Base-by-base conservation (phyloP, 75 land plant species). In the Isoetes taiwanensis region DNA sequence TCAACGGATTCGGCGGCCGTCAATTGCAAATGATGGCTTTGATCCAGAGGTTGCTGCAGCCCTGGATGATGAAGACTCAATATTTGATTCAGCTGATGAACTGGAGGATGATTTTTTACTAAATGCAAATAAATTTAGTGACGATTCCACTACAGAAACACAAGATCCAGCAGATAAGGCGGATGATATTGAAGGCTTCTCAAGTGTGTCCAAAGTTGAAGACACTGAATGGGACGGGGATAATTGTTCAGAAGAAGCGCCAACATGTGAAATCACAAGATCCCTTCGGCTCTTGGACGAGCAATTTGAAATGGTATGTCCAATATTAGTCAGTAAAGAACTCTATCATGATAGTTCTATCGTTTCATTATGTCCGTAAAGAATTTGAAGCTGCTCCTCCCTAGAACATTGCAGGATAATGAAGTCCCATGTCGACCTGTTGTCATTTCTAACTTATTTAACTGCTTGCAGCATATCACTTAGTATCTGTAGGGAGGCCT, bases 71-170 rank as follows among this genome's bases (percentile, higher is more conserved):
- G 54, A 52, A 42, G 65, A 52, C 20, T 85, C 89, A 26, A 63
- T 64, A 56, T 71, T 71, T 70, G 86, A 69, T 27, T 84, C 85
- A 10, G 77, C 46, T 25, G 98, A 91, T 66, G 95, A 78, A 10
- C 68, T 91, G 50, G 94, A 91, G 39, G 98, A 91, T 62, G 89
- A 91, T 63, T 91, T 91, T 55, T 72, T 91, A 17, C 23, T 77
- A 0, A 43, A 58, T 62, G 98, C 94, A 2, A 86, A 86, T 43
- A 30, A 34, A 24, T 38, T 27, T 34, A 34, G 30, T 0, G 60
- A 63, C 2, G 24, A 3, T 43, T 19, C 8, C 8, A 24, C 28
- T 29, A 3, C 26, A 52, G 54, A 2, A 3, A 52, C 28, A 28
- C 19, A 3, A 1, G 11, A 32, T 32, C 24, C 41, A 33, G 41